phyloP scores from a whole-genome alignment of 805 yeast genomes.

The Pichia heedii region DNA sequence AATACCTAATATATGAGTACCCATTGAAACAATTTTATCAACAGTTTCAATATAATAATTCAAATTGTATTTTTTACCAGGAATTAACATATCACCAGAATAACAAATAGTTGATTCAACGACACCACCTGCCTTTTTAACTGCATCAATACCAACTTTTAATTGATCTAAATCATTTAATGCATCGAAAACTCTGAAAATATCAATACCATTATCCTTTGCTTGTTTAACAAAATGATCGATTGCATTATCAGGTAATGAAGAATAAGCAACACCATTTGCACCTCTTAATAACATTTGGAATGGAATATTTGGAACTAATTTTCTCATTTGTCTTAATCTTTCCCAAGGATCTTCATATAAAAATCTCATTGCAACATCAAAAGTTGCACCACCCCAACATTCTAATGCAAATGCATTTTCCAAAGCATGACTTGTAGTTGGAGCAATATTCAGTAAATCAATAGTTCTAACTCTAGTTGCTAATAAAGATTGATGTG shows the following conservation, averaged over 20 bases:
- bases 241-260: conserved; percentile 96
- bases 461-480: conserved; percentile 96
- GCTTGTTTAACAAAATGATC: conserved; percentile 96
- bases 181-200: conserved; percentile 96
- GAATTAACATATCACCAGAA: conserved; percentile 96
- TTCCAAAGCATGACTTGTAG: conserved; percentile 82
- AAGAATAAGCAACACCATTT: conserved; percentile 97
- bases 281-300: conserved; percentile 99
- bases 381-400: conserved; percentile 99
- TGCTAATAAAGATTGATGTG: conserved; percentile 95
- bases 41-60: conserved; percentile 79
- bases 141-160: conserved; percentile 96
- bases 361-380: conserved; percentile 95
- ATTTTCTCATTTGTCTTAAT: conserved; percentile 73
- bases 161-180: conserved; percentile 94
- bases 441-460: conserved; percentile 81
- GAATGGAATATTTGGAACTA: conserved; percentile 97
- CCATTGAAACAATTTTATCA: conserved; percentile 80
- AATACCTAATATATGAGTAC: conserved; percentile 94
- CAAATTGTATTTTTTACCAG: conserved; percentile 92
- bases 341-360: conserved; percentile 99
- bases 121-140: conserved; percentile 96
- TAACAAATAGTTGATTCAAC: conserved; percentile 98
- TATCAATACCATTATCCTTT: conserved; percentile 91
- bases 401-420: conserved; percentile 96